Base-by-base conservation (phyloP, 495 filamentous ascomycete genomes). In the Podospora pseudopauciseta region DNA sequence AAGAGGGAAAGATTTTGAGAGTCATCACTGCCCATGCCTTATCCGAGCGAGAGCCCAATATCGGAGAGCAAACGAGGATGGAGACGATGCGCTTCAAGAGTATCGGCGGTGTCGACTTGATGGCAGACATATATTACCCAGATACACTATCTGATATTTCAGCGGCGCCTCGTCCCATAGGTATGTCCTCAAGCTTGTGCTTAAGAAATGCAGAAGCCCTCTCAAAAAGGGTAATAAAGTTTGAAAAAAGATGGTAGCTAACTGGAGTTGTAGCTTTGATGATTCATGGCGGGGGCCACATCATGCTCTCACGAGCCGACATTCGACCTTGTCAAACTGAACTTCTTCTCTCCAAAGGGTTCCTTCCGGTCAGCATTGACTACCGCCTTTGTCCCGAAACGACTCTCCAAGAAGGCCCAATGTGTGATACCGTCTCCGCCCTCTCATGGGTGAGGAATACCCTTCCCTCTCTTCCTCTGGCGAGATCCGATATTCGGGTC, bases 311-410 rank as follows among this genome's bases (percentile, higher is more conserved):
- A 0, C 74, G 85, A 0, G 80, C 80, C 20, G 84, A 81, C 53
- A 73, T 87, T 6, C 74, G 79, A 0, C 78, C 77, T 0, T 60
- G 66, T 18, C 86, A 87, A 64, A 84, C 78, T 0, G 20, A 65
- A 7, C 39, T 76, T 0, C 74, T 87, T 0, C 73, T 85, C 3
- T 60, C 72, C 0, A 67, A 68, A 2, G 84, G 84, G 4, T 78
- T 86, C 64, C 68, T 88, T 0, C 84, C 86, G 5, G 74, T 88
- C 23, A 85, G 82, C 67, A 64, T 86, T 5, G 86, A 89, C 69
- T 84, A 88, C 72, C 71, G 86, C 16, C 80, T 89, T 1, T 87
- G 86, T 67, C 86, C 86, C 0, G 85, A 89, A 63, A 67, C 78
- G 2, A 79, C 16, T 15, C 66, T 87, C 0, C 3, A 72, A n/a